Conservation (phyloP, 768 basidiomycete genomes). For the Kwoniella dejecticola region DNA sequence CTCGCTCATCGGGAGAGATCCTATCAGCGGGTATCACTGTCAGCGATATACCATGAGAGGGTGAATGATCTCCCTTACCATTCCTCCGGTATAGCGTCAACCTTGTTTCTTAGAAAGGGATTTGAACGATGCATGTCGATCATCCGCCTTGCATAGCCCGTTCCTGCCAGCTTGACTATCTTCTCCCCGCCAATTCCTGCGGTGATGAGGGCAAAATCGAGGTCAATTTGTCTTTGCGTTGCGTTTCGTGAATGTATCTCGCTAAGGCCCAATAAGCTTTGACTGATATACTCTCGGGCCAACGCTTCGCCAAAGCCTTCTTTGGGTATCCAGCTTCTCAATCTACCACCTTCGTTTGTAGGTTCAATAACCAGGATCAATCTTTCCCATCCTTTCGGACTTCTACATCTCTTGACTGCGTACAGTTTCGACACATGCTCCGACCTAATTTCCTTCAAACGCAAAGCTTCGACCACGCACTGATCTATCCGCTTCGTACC, state of each 20-base stretch:
- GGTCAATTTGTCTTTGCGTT: slow-evolving; percentile 43
- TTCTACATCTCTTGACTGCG: slow-evolving; percentile 43
- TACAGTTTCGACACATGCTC: slow-evolving; percentile 38
- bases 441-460: slow-evolving; percentile 36
- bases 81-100: slow-evolving; percentile 57
- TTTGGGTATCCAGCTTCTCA: slow-evolving; percentile 37
- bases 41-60: background rate
- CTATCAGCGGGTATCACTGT: slow-evolving; percentile 57
- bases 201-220: slow-evolving; percentile 40
- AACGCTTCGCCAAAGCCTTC: slow-evolving; percentile 40
- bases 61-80: slow-evolving; percentile 57
- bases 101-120: slow-evolving; percentile 60
- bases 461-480: slow-evolving; percentile 35
- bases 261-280: slow-evolving; percentile 41
- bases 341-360: slow-evolving; percentile 28
- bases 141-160: slow-evolving; percentile 70
- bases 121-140: slow-evolving; percentile 83
- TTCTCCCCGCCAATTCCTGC: slow-evolving; percentile 59
- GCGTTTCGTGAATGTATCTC: slow-evolving; percentile 42
- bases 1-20: slow-evolving; percentile 75
- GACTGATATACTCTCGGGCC: slow-evolving; percentile 41
- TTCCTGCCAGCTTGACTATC: slow-evolving; percentile 72
- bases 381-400: slow-evolving; percentile 49
- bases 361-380: slow-evolving; percentile 44
- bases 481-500: slow-evolving; percentile 47